Evolutionary conservation across 2,329 filamentous ascomycete species (phyloP), one percentile per base, ranked within the genome.

Genomic region (Trichoderma citrinoviride): DNA sequence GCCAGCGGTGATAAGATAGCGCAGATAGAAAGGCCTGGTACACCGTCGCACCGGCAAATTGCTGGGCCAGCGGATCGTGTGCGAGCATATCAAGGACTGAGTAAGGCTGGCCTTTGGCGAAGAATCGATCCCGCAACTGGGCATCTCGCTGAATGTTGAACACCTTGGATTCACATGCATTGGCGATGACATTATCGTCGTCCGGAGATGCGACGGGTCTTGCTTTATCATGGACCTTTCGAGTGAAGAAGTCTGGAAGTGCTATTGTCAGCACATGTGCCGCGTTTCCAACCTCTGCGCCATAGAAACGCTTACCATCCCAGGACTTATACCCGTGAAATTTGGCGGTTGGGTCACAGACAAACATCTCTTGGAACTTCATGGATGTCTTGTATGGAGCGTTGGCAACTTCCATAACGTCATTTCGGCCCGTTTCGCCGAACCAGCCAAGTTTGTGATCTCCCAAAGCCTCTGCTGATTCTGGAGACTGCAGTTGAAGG

Each of bases 11-110:
- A 73, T 92, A 91, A 49, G 84, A 87, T 60, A 90, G 76, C 0
- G 87, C 85, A 7, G 82, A 87, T 3, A 92, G 77, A 71, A 90
- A 91, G 0, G 88, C 89, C 71, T 92, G 89, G 74, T 91, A 91
- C 29, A 91, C 78, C 0, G 86, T 90, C 1, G 85, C 89, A 6
- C 84, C 85, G 0, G 79, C 81, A 68, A 91, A 91, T 1, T 84
- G 71, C 7, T 77, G 69, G 0, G 85, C 78, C 1, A 85, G 73
- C 0, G 78, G 71, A 68, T 89, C 85, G 69, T 85, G 76, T 0
- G 78, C 82, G 3, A 91, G 78, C 85, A 90, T 90, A 72, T 90
- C 84, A 2, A 78, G 69, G 19, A 89, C 74, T 0, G 86, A 89
- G 76, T 91, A 91, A 0, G 87, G 87, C 74, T 90, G 87, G 8